These are phyloP conservation scores for Canavalia gladiata DNA, from an alignment of 306 rosid species.

Conservation along the genomic window DNA sequence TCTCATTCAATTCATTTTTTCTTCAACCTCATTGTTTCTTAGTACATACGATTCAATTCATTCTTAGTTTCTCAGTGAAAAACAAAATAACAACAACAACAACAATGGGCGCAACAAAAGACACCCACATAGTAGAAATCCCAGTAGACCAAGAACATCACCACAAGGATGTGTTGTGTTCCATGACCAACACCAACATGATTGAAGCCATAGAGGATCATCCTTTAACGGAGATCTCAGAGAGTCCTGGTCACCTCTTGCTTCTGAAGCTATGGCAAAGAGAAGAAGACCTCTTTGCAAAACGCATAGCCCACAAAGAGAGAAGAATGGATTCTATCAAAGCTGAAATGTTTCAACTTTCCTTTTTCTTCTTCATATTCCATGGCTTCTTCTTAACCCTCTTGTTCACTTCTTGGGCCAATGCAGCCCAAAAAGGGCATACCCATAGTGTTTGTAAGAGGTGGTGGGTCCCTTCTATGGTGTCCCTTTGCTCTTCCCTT, in stretches of 20 bases:
- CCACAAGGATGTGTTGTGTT: slow-evolving; percentile 43
- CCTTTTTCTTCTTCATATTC: slow-evolving; percentile 75
- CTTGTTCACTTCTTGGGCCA: slow-evolving; percentile 69
- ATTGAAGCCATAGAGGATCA: slow-evolving; percentile 79
- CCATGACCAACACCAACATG: slow-evolving; percentile 40
- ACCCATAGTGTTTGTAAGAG: slow-evolving; percentile 48
- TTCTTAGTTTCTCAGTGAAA: background rate
- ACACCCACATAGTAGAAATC: slow-evolving; percentile 79
- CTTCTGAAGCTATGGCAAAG: slow-evolving; percentile 93
- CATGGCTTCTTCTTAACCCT: slow-evolving; percentile 73
- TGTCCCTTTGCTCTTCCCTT: slow-evolving; percentile 64
- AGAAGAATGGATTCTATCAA: slow-evolving; percentile 62
- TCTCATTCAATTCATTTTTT: background rate
- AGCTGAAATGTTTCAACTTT: slow-evolving; percentile 75
- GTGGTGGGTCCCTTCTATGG: slow-evolving; percentile 83
- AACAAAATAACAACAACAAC: background rate
- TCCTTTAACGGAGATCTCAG: slow-evolving; percentile 81
- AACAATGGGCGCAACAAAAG: slow-evolving; percentile 71
- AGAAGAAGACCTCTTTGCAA: slow-evolving; percentile 73
- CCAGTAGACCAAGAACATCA: slow-evolving; percentile 73
- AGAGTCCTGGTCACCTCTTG: slow-evolving; percentile 82
- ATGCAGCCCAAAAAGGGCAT: background rate
- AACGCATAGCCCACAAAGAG: slow-evolving; percentile 63
- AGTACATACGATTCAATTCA: background rate
- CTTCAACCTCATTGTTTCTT: background rate